These are phyloP conservation scores for Croton laevigatus DNA, from an alignment of 441 rosid genomes.

Conservation along the genomic window DNA sequence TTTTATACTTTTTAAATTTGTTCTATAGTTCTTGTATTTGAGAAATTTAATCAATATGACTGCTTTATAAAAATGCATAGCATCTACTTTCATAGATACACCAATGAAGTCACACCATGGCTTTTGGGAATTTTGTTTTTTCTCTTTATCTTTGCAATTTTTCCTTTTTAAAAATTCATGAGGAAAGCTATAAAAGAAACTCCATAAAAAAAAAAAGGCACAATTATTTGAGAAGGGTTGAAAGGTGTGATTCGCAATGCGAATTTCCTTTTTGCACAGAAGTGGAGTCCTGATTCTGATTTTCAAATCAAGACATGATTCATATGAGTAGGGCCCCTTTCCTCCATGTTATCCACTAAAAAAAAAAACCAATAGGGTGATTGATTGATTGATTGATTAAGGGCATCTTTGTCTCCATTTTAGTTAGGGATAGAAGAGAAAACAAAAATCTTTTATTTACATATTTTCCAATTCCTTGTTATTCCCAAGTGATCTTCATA, in stretches of 20 bases:
- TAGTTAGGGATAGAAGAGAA: slow-evolving; percentile 27
- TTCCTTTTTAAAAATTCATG: slow-evolving; percentile 16
- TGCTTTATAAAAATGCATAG: slow-evolving; percentile 54
- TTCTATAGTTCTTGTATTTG: slow-evolving; percentile 28
- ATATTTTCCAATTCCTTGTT: neutral
- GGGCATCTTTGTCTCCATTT: slow-evolving; percentile 38
- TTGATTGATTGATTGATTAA: slow-evolving; percentile 28
- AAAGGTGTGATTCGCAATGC: slow-evolving; percentile 29
- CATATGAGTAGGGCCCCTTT: slow-evolving; percentile 27
- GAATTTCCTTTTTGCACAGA: slow-evolving; percentile 33
- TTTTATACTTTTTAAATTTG: slow-evolving; percentile 17
- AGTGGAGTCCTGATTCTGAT: slow-evolving; percentile 50
- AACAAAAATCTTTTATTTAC: slow-evolving; percentile 26
- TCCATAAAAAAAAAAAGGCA: slow-evolving; percentile 13
- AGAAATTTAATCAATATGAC: slow-evolving; percentile 28
- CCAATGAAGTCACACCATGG: slow-evolving; percentile 39
- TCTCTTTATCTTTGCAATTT: slow-evolving; percentile 23
- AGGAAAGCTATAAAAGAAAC: slow-evolving; percentile 20
- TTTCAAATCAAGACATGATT: slow-evolving; percentile 33
- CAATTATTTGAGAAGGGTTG: slow-evolving; percentile 21
- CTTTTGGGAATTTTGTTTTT: slow-evolving; percentile 41
- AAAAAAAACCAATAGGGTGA: slow-evolving; percentile 21
- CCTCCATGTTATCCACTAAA: slow-evolving; percentile 25
- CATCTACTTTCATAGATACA: slow-evolving; percentile 37
- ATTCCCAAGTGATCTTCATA: slow-evolving; percentile 15